Conservation (phyloP, 2,329 filamentous ascomycete genomes). For the Didymella segeticola region DNA sequence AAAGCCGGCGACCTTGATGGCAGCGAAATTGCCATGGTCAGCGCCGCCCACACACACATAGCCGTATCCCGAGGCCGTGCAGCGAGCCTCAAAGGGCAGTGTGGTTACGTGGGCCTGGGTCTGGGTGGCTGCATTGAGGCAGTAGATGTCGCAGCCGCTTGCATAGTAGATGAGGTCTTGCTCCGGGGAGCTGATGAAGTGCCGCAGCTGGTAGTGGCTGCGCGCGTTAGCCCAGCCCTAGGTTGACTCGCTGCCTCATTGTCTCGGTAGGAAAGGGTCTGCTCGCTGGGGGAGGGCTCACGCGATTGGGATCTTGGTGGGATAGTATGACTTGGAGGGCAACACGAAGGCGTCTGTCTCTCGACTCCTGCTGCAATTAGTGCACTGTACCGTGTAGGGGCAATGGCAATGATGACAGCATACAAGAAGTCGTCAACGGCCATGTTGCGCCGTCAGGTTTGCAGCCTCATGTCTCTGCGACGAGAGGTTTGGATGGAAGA, state of each 20-base stretch:
- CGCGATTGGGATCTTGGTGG: conserved; percentile 57
- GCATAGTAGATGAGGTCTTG: conserved; percentile 85
- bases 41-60: conserved; percentile 90
- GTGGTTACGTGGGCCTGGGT: conserved; percentile 76
- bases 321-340: conserved; percentile 55
- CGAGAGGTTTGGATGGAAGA: neutral
- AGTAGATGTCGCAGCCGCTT: conserved; percentile 67
- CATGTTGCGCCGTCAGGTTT: conserved; percentile 42
- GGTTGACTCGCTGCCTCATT: no score
- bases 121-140: conserved; percentile 69
- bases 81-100: conserved; percentile 74
- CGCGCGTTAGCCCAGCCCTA: conserved; percentile 21
- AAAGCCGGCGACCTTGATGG: conserved; percentile 67
- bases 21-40: conserved; percentile 84
- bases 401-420: conserved; percentile 6
- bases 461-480: conserved; percentile 39
- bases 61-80: conserved; percentile 82
- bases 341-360: conserved; percentile 56
- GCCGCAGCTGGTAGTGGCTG: conserved; percentile 88
- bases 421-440: conserved; percentile 49
- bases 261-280: neutral
- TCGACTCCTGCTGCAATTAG: conserved; percentile 49
- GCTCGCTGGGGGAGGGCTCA: conserved; percentile 33
- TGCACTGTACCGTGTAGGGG: neutral
- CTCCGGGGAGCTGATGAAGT: conserved; percentile 83